phyloP scores from a whole-genome alignment of 169 alveolate genomes.

The Plasmodium gaboni region DNA sequence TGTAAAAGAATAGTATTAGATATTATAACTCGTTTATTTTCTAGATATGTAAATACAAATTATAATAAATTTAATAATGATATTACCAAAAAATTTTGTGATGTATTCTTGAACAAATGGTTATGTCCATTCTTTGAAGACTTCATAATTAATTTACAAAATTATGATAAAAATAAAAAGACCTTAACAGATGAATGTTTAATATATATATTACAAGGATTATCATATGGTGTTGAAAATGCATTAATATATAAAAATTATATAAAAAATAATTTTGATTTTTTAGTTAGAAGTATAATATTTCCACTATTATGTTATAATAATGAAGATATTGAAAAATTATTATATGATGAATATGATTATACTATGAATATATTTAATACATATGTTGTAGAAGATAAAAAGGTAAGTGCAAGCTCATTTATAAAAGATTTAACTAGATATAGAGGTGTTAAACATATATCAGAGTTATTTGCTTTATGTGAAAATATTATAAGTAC shows the following conservation, averaged over 20 bases:
- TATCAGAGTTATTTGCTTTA: conserved; percentile 32
- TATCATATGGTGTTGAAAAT: conserved; percentile 75
- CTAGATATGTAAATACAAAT: conserved; percentile 57
- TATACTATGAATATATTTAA: conserved; percentile 64
- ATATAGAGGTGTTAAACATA: conserved; percentile 63
- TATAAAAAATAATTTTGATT: conserved; percentile 50
- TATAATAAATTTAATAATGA: conserved; percentile 56
- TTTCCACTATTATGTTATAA: conserved; percentile 64
- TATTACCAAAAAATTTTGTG: conserved; percentile 57
- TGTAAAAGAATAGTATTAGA: conserved; percentile 50
- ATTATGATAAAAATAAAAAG: conserved; percentile 45
- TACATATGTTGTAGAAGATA: conserved; percentile 54
- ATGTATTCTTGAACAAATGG: conserved; percentile 56
- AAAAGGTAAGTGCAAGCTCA: conserved; percentile 43
- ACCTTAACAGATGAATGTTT: conserved; percentile 71
- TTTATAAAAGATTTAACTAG: conserved; percentile 63
- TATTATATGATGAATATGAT: conserved; percentile 52
- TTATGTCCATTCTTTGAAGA: conserved; percentile 68
- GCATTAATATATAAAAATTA: conserved; percentile 61
- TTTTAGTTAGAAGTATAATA: conserved; percentile 31
- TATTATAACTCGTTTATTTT: conserved; percentile 41
- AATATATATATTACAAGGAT: conserved; percentile 33
- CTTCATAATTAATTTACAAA: conserved; percentile 48
- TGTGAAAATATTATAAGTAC: conserved; percentile 52
- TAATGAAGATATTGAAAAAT: conserved; percentile 60